These are phyloP conservation scores for Talinum fruticosum DNA, from an alignment of 148 eudicot species.

Conservation along the genomic window DNA sequence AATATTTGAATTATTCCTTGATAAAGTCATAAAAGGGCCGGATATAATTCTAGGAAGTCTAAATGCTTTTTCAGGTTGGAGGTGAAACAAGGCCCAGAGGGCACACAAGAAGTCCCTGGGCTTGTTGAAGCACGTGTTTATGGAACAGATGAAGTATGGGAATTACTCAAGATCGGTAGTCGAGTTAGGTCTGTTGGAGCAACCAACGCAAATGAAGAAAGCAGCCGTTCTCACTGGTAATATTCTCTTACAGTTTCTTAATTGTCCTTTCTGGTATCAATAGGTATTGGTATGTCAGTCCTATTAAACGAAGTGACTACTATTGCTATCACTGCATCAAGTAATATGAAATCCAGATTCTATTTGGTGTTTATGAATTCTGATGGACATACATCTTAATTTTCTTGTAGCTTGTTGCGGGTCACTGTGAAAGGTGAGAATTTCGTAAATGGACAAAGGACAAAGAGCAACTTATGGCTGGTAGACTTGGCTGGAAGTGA, in stretches of 20 bases:
- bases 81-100: constrained; percentile 85
- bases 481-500: constrained; percentile 99
- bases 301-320: too few species aligned
- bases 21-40: neutral
- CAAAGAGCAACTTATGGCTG: constrained; percentile 93
- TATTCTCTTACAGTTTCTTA: neutral
- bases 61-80: constrained; percentile 58
- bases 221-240: constrained; percentile 98
- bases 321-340: neutral
- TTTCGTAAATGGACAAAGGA: constrained; percentile 62
- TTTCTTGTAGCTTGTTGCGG: constrained; percentile 70
- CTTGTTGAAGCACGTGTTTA: constrained; percentile 69
- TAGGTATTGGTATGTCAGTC: too few species aligned
- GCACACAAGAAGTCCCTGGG: constrained; percentile 95
- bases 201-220: constrained; percentile 87
- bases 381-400: neutral
- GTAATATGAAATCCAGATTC: neutral
- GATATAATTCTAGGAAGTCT: neutral
- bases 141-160: constrained; percentile 84
- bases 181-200: constrained; percentile 87
- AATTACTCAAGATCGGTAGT: constrained; percentile 71
- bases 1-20: too few species aligned
- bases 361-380: neutral
- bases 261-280: too few species aligned
- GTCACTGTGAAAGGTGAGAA: constrained; percentile 73